Evolutionary conservation across 1,284 basidiomycete species (phyloP).

Genomic region (Pseudozyma pruni): DNA sequence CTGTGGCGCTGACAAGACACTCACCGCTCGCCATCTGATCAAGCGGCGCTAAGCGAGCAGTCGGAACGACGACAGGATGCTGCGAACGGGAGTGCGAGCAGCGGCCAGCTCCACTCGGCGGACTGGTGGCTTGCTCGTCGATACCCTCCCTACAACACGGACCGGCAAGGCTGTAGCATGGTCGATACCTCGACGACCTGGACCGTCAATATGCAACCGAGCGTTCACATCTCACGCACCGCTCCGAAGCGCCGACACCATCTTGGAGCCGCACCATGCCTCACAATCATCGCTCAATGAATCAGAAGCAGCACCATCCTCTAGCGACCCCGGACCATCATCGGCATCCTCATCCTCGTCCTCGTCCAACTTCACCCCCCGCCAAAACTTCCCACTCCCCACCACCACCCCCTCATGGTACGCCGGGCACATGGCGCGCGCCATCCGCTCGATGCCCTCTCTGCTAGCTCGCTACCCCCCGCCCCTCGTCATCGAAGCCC

Average conservation of each 20-base stretch:
- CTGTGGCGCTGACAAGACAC: not conserved
- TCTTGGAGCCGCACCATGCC: not conserved
- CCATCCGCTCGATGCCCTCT: slow-evolving; percentile 71
- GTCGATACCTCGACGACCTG: not conserved
- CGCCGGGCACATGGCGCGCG: slow-evolving; percentile 85
- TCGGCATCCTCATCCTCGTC: not conserved
- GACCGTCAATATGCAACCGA: not conserved
- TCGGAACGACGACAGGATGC: not conserved
- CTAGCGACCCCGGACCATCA: not conserved
- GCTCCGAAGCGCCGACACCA: not conserved
- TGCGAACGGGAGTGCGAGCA: not conserved
- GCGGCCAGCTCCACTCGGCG: not conserved
- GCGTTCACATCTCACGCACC: not conserved
- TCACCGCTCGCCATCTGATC: too few species aligned
- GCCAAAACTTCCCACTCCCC: slow-evolving; percentile 69
- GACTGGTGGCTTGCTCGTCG: not conserved
- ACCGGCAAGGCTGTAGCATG: not conserved
- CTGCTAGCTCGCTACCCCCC: slow-evolving; percentile 76
- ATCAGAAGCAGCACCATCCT: too few species aligned
- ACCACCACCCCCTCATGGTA: slow-evolving; percentile 86
- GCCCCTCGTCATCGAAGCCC: slow-evolving; percentile 86
- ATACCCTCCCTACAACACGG: not conserved
- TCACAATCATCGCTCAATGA: not conserved
- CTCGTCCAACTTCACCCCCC: slow-evolving; percentile 59
- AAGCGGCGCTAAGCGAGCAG: not conserved